phyloP scores from a whole-genome alignment of 2,329 filamentous ascomycete species.

The Alternaria ventricosa region DNA sequence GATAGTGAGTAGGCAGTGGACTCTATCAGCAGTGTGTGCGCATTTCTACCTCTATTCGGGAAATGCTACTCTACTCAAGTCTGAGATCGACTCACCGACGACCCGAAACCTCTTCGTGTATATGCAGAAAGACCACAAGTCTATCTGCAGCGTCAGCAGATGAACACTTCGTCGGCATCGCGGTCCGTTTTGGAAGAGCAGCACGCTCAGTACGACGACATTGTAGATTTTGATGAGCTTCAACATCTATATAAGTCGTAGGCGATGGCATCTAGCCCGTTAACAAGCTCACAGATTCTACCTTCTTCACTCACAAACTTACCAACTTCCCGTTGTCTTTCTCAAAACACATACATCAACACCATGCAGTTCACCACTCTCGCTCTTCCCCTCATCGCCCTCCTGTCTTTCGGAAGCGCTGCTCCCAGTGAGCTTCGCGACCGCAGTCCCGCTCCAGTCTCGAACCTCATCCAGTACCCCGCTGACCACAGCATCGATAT shows the following conservation, averaged over 20 bases:
- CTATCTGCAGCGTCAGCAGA: background rate
- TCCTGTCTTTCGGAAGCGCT: constrained; percentile 6
- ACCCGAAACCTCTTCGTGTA: background rate
- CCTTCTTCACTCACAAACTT: background rate
- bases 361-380: constrained; percentile 6
- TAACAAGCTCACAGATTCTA: background rate
- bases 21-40: background rate
- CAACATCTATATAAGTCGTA: background rate
- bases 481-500: constrained; percentile 9
- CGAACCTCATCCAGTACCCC: constrained; percentile 1
- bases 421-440: background rate
- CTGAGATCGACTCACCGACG: background rate
- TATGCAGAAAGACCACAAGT: background rate
- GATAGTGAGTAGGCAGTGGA: background rate
- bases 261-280: background rate
- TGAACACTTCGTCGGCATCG: background rate
- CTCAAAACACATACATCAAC: background rate
- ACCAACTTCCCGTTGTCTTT: background rate
- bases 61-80: background rate
- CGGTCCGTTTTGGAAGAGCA: background rate
- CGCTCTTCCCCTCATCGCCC: background rate
- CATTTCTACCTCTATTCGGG: background rate
- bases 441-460: background rate
- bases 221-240: background rate
- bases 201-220: background rate